Conservation (phyloP, 164 flowering plant species). For the Houttuynia cordata region DNA sequence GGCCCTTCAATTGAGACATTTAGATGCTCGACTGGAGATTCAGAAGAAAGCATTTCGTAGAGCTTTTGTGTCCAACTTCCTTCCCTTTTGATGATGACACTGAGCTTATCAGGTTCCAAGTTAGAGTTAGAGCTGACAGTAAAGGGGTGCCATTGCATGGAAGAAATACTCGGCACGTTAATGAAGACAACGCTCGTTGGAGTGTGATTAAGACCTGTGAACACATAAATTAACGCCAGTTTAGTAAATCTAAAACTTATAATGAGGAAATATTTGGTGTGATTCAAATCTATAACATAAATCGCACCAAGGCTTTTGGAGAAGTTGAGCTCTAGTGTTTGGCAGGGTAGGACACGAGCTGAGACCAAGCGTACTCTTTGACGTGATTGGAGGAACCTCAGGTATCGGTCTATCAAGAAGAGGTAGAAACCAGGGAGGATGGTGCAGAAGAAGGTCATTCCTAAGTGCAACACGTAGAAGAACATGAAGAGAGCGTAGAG, state of each 20-base stretch:
- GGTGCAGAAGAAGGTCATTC: conserved; percentile 36
- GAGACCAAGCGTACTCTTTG: conserved; percentile 39
- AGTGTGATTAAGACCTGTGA: conserved; percentile 38
- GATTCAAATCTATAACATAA: background rate
- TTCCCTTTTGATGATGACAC: conserved; percentile 37
- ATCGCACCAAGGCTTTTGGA: conserved; percentile 45
- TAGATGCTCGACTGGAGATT: conserved; percentile 35
- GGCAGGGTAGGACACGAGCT: conserved; percentile 53
- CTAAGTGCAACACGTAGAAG: conserved; percentile 66
- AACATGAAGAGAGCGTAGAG: conserved; percentile 59
- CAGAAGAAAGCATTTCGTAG: conserved; percentile 31
- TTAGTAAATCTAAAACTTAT: background rate
- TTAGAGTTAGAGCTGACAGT: conserved; percentile 45
- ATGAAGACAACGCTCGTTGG: conserved; percentile 51
- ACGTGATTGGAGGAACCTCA: conserved; percentile 69
- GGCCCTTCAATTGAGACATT: conserved; percentile 77
- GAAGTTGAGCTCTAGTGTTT: conserved; percentile 73
- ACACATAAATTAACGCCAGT: background rate
- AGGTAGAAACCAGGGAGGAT: conserved; percentile 83
- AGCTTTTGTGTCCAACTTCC: conserved; percentile 71
- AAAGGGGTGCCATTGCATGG: conserved; percentile 81
- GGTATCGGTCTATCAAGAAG: conserved; percentile 75
- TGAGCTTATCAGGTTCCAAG: conserved; percentile 50
- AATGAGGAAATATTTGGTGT: background rate
- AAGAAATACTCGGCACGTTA: conserved; percentile 56